A percentile compares a stretch with the other conserved stretches of the same genome.
These are phyloP conservation scores for Paramecium bursaria DNA, from an alignment of 73 alveolate species.

Conservation along the genomic window DNA sequence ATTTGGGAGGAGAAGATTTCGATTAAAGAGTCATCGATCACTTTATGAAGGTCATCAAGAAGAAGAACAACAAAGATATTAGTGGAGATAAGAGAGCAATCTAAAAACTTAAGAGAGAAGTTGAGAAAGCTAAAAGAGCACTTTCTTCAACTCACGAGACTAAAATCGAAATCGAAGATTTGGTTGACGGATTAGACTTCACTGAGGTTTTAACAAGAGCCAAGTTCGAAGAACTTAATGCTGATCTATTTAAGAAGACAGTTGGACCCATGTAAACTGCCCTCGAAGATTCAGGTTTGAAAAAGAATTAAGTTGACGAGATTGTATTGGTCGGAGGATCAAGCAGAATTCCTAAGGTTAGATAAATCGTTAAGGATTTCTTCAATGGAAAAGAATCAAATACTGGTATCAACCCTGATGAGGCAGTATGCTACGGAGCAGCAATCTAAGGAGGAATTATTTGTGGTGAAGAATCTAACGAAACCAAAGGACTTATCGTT, in stretches of 20 bases:
- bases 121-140: slow-evolving; percentile 98
- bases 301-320: slow-evolving; percentile 87
- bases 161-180: slow-evolving; percentile 92
- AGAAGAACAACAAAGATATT: slow-evolving; percentile 91
- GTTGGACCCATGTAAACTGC: slow-evolving; percentile 96
- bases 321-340: slow-evolving; percentile 98
- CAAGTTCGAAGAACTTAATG: slow-evolving; percentile 96
- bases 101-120: slow-evolving; percentile 96
- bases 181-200: slow-evolving; percentile 98
- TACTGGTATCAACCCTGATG: slow-evolving; percentile 98
- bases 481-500: slow-evolving; percentile 88
- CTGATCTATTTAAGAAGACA: slow-evolving; percentile 96
- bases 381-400: slow-evolving; percentile 96
- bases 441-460: slow-evolving; percentile 99
- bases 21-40: slow-evolving; percentile 97
- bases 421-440: slow-evolving; percentile 99
- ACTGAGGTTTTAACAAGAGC: slow-evolving; percentile 97
- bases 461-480: slow-evolving; percentile 95
- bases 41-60: slow-evolving; percentile 94
- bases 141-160: slow-evolving; percentile 95
- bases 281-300: slow-evolving; percentile 83
- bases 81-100: slow-evolving; percentile 91
- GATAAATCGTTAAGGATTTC: slow-evolving; percentile 83
- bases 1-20: slow-evolving; percentile 99
- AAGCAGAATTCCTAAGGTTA: slow-evolving; percentile 96